Evolutionary conservation across 371 early-diverging fungal species (phyloP), one percentile per base, ranked within the genome.

Genomic region (Polyrhizophydium stewartii): DNA sequence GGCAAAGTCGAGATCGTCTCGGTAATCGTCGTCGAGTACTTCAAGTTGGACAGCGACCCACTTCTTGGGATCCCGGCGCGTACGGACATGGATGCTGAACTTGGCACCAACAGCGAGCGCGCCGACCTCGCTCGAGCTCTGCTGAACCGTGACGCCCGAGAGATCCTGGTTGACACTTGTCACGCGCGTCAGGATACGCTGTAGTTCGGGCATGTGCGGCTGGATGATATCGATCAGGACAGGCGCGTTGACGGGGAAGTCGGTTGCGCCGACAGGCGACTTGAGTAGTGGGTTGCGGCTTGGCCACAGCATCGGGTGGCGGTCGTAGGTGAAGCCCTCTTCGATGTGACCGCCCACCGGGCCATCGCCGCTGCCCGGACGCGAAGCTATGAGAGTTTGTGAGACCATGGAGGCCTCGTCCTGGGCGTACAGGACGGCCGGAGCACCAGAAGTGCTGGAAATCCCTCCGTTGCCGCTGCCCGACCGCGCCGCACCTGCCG

Each of bases 141-240:
- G 56, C 46, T 79, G 70, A 6, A 81, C 80, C 30, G 66, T 72
- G 5, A 84, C 75, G 22, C 73, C 73, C 9, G 77, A 72, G 30
- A 82, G 52, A 41, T 78, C 80, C 51, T 70, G 68, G 55, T 81
- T 73, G 32, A 79, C 65, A 33, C 74, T 65, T 2, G 63, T 66
- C 2, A 84, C 79, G 24, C 72, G 62, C 21, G 76, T 69, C 40
- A 72, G 46, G 3, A 82, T 65, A 5, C 81, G 63, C 56, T 77
- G 74, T 24, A 83, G 46, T 35, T 58, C 46, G 0, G 72, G 62
- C 7, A 61, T 61, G 3, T 73, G 72, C 1, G 82, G 84, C 63
- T 81, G 73, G 13, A 79, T 69, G 32, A 84, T 76, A 57, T 81
- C 79, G n/a, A 84, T 70, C 1, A 82, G 19, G 19, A 84, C 81